Conservation (phyloP, 805 yeast genomes). For the Pichia sporocuriosa region DNA sequence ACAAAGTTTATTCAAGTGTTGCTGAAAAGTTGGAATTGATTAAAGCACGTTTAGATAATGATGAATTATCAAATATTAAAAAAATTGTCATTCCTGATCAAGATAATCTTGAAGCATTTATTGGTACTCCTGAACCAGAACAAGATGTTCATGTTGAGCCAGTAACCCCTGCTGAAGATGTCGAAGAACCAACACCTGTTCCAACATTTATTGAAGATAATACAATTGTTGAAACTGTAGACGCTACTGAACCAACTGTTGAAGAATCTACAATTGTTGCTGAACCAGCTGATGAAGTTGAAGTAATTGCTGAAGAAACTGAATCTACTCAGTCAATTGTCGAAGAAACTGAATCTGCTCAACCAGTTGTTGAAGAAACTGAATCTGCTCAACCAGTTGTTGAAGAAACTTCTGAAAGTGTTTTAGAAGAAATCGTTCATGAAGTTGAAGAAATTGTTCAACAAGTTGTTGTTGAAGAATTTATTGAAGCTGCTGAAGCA, state of each 20-base stretch:
- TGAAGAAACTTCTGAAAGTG: neutral
- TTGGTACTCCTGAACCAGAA: constrained; percentile 6
- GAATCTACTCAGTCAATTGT: too few species aligned
- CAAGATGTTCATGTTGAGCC: neutral
- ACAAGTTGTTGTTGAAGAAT: constrained; percentile 4
- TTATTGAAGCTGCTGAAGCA: constrained; percentile 11
- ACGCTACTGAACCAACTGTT: neutral
- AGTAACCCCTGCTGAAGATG: constrained; percentile 8
- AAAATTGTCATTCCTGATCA: constrained; percentile 9
- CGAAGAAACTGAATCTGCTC: neutral
- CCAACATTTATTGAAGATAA: neutral
- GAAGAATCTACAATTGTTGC: neutral
- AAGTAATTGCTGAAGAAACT: constrained; percentile 2
- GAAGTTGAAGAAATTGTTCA: constrained; percentile 3
- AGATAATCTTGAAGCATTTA: constrained; percentile 7
- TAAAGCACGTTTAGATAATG: constrained; percentile 6
- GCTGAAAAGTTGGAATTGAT: too few species aligned
- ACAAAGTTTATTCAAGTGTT: too few species aligned
- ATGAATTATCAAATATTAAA: constrained; percentile 4
- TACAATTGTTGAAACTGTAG: constrained; percentile 2
- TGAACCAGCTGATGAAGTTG: constrained; percentile 1
- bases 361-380: neutral
- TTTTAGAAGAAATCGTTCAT: constrained; percentile 3
- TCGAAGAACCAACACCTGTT: constrained; percentile 7
- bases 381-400: neutral